Evolutionary conservation across 2,329 filamentous ascomycete genomes (phyloP), one percentile per base, ranked within the genome.

Genomic region (Diaporthe velutina): DNA sequence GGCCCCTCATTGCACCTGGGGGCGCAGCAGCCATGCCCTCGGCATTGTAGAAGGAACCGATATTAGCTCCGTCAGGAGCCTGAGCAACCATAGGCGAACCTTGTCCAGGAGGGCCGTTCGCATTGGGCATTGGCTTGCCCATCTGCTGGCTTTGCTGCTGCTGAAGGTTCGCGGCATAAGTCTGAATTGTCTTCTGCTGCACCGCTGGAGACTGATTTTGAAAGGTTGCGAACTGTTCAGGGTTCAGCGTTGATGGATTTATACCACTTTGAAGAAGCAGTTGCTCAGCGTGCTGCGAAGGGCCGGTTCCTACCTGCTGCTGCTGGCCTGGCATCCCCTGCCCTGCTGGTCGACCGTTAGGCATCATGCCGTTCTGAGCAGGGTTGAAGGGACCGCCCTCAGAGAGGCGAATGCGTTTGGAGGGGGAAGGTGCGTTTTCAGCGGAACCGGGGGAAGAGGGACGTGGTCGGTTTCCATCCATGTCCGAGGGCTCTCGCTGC

Each of bases 381-480:
- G 92, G 92, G 82, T 94, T 94, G 84, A 95, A 95, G 13, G 89
- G 89, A 45, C 89, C 88, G 79, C 91, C 90, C 80, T 93, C 92
- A 77, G 96, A 94, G 76, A 98, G 90, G 74, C 96, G 94, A 74
- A 93, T 94, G 80, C 96, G 91, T 87, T 98, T 98, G 77, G 94
- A 96, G 2, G 96, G 96, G 42, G 96, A 98, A 6, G 95, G 95
- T 35, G 95, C 95, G 80, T 97, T 97, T 71, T 98, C 96, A 72
- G 92, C 93, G 50, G 93, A 93, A 68, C 92, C 92, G 10, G 96
- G 96, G 45, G 96, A 98, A 74, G 93, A 92, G 38, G 95, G 93
- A 75, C 95, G 91, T 77, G 93, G 92, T 75, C 93, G 94, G 84
- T 93, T 95, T 83, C 93, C 93, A 79, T 98, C 95, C 90, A 97